A percentile compares a stretch with the other conserved stretches of the same genome.
These are phyloP conservation scores for Hibiscus mutabilis DNA, from an alignment of 345 rosid genomes.

Conservation along the genomic window DNA sequence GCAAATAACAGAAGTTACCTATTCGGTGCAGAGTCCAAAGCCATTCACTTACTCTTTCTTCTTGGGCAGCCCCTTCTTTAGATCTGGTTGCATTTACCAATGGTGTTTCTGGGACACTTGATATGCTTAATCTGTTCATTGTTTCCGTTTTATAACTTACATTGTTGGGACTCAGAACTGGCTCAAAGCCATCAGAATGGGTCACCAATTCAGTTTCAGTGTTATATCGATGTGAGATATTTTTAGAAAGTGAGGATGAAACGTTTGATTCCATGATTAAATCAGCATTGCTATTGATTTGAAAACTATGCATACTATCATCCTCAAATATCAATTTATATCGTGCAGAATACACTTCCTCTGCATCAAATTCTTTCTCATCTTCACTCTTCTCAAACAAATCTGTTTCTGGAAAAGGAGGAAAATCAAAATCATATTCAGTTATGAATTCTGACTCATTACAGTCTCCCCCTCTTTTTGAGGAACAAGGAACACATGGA, in stretches of 20 bases:
- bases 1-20: conserved; percentile 35
- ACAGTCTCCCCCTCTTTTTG: conserved; percentile 28
- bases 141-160: conserved; percentile 31
- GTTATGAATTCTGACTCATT: conserved; percentile 32
- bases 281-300: conserved; percentile 63
- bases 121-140: conserved; percentile 46
- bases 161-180: conserved; percentile 27
- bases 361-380: conserved; percentile 34
- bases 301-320: conserved; percentile 70
- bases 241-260: conserved; percentile 35
- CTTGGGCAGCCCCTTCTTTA: conserved; percentile 31
- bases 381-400: conserved; percentile 60
- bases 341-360: conserved; percentile 29
- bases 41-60: conserved; percentile 79
- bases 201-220: conserved; percentile 53
- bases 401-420: conserved; percentile 61
- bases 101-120: conserved; percentile 52
- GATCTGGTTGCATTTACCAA: conserved; percentile 37
- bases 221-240: conserved; percentile 18
- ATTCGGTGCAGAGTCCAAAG: conserved; percentile 90
- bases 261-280: conserved; percentile 56
- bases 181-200: conserved; percentile 32
- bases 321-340: conserved; percentile 38
- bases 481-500: conserved; percentile 31
- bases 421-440: conserved; percentile 53